Conservation (phyloP, 2,329 filamentous ascomycete species). For the Phyllosticta ampelicida region DNA sequence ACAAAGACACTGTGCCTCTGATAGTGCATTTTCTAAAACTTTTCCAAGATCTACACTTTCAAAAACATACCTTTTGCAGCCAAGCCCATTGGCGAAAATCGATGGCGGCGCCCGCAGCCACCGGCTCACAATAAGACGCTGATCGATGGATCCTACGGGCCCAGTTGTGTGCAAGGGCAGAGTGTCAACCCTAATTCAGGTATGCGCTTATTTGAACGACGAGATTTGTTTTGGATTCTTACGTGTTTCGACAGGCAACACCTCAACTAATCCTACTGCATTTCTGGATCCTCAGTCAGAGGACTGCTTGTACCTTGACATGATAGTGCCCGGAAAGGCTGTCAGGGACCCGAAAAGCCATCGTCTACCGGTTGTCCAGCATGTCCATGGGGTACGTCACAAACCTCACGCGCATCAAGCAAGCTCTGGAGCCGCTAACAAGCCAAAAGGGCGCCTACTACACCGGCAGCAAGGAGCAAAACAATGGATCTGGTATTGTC, state of each 20-base stretch:
- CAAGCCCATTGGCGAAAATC: slow-evolving; percentile 29
- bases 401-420: slow-evolving; percentile 31
- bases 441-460: neutral
- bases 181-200: neutral
- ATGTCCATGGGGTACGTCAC: slow-evolving; percentile 24
- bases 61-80: slow-evolving; percentile 36
- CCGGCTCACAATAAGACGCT: slow-evolving; percentile 13
- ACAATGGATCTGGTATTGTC: slow-evolving; percentile 27
- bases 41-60: slow-evolving; percentile 25
- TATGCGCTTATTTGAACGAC: neutral
- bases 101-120: slow-evolving; percentile 32
- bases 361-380: slow-evolving; percentile 36
- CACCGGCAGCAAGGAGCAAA: neutral
- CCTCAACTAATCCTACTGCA: neutral
- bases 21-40: neutral
- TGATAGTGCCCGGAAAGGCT: slow-evolving; percentile 36
- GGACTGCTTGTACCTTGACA: slow-evolving; percentile 41
- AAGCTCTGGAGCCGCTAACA: slow-evolving; percentile 12
- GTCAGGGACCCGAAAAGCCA: slow-evolving; percentile 22
- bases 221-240: neutral
- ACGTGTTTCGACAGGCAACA: neutral
- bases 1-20: neutral
- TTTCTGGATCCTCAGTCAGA: slow-evolving; percentile 18
- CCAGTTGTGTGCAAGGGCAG: neutral
- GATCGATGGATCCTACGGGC: neutral